A percentile compares a stretch with the other conserved stretches of the same genome.
Evolutionary conservation across 2,329 filamentous ascomycete genomes (phyloP).

Genomic region (Alternaria gaisen): DNA sequence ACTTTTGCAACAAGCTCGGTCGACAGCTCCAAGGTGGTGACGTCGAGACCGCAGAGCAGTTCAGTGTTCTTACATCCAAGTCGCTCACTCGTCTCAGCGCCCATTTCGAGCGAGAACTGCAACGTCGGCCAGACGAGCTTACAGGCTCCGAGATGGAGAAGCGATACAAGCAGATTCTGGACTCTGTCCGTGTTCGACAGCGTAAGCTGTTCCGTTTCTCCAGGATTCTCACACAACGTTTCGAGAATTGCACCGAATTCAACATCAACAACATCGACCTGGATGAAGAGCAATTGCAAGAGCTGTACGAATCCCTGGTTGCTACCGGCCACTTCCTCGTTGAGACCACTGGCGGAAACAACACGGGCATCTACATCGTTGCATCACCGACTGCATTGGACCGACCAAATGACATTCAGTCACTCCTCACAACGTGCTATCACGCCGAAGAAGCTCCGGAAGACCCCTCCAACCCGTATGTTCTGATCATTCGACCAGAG

Average conservation of each 20-base stretch:
- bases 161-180: conserved; percentile 92
- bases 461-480: conserved; percentile 81
- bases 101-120: conserved; percentile 91
- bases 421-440: conserved; percentile 82
- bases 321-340: conserved; percentile 88
- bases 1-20: conserved; percentile 93
- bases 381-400: conserved; percentile 81
- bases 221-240: conserved; percentile 86
- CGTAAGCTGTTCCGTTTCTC: conserved; percentile 97
- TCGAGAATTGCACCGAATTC: conserved; percentile 96
- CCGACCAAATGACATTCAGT: conserved; percentile 81
- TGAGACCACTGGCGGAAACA: conserved; percentile 73
- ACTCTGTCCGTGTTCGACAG: conserved; percentile 95
- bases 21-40: conserved; percentile 91
- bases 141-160: conserved; percentile 88
- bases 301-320: conserved; percentile 82
- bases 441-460: conserved; percentile 74
- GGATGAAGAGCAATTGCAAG: conserved; percentile 71
- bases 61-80: conserved; percentile 91
- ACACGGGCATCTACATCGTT: conserved; percentile 77
- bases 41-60: conserved; percentile 97
- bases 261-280: conserved; percentile 81
- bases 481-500: conserved; percentile 86
- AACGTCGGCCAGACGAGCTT: conserved; percentile 83
- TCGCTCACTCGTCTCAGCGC: conserved; percentile 85